These are phyloP conservation scores for Candida quercuum DNA, from an alignment of 805 yeast species.

Conservation along the genomic window DNA sequence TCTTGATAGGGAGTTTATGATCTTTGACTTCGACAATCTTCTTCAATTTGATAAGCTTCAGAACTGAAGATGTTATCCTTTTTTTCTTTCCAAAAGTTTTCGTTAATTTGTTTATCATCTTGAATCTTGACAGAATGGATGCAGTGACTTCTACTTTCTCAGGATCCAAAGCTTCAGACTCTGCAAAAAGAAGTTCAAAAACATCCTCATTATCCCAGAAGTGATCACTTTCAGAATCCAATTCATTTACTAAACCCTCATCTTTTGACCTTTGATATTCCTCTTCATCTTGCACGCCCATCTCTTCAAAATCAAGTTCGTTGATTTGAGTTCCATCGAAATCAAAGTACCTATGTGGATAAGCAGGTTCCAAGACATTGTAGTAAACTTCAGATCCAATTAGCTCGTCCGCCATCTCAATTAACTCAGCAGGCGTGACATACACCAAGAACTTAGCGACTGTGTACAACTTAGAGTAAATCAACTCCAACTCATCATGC, in stretches of 20 bases:
- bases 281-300: slow-evolving; percentile 1
- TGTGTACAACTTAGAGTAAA: slow-evolving; percentile 10
- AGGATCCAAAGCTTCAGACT: too few relatives aligned
- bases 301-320: too few relatives aligned
- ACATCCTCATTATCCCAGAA: too few relatives aligned
- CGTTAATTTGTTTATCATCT: slow-evolving; percentile 13
- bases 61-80: slow-evolving; percentile 9
- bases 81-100: slow-evolving; percentile 8
- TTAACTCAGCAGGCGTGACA: slow-evolving; percentile 10
- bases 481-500: slow-evolving; percentile 8
- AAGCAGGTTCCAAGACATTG: slow-evolving; percentile 1
- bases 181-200: too few relatives aligned
- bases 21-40: slow-evolving; percentile 11
- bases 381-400: background rate
- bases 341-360: slow-evolving; percentile 3
- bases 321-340: background rate
- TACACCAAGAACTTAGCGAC: slow-evolving; percentile 13
- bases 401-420: slow-evolving; percentile 11
- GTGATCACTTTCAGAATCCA: background rate
- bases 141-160: too few relatives aligned
- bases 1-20: slow-evolving; percentile 12
- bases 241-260: background rate
- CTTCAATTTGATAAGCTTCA: slow-evolving; percentile 18
- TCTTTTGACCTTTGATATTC: background rate
- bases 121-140: background rate